Evolutionary conservation across 139 green algal species (phyloP).

Genomic region (Parachlorella kessleri): DNA sequence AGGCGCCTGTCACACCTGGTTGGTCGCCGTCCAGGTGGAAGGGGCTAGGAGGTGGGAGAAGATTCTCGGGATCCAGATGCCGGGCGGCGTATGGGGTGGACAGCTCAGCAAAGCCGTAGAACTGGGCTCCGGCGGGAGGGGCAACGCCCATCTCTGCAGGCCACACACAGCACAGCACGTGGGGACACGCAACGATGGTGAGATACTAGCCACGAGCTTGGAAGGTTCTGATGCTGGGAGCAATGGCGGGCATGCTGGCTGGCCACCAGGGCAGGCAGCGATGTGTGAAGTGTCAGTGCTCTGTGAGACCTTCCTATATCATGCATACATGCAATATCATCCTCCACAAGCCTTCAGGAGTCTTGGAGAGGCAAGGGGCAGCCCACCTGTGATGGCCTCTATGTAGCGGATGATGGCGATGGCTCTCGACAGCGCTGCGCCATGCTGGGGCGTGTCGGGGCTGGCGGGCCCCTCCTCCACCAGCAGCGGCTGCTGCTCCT

Average conservation of each 20-base stretch:
- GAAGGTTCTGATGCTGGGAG: too few relatives aligned
- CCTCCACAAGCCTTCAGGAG: too few relatives aligned
- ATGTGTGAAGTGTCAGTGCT: too few relatives aligned
- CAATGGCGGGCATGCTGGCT: too few relatives aligned
- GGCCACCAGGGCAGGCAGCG: too few relatives aligned
- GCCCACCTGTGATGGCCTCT: conserved; percentile 19
- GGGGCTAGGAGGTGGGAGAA: background rate
- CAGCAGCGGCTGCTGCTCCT: conserved; percentile 9
- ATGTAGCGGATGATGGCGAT: conserved; percentile 25
- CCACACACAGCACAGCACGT: too few relatives aligned
- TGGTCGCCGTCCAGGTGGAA: too few relatives aligned
- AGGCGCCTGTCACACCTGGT: background rate
- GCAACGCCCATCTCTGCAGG: conserved; percentile 14
- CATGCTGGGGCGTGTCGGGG: background rate
- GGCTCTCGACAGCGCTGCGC: background rate
- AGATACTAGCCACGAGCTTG: too few relatives aligned
- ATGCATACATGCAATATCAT: too few relatives aligned
- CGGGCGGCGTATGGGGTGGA: background rate
- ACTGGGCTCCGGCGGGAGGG: background rate
- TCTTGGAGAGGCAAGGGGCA: too few relatives aligned
- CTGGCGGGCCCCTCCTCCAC: conserved; percentile 8
- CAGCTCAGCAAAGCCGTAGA: conserved; percentile 13
- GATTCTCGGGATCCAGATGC: background rate
- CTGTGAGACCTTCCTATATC: too few relatives aligned
- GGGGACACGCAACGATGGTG: too few relatives aligned